These are phyloP conservation scores for Kalmanozyma brasiliensis DNA, from an alignment of 1,284 basidiomycete species.

Conservation along the genomic window DNA sequence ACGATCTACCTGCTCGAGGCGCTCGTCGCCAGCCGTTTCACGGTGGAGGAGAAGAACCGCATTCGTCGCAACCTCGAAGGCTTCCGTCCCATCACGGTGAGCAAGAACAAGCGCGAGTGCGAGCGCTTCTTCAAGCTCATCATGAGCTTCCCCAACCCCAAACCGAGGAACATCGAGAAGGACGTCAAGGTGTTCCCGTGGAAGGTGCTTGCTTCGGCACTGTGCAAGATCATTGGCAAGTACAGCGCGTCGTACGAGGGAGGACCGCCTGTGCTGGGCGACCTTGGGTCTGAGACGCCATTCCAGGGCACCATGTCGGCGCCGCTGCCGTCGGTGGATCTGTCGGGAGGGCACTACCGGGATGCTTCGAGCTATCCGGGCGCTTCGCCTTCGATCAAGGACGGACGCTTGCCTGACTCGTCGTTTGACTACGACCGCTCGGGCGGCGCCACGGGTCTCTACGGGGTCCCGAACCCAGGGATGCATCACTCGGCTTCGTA, in stretches of 20 bases:
- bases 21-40: constrained; percentile 83
- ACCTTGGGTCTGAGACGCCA: constrained; percentile 25
- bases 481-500: constrained; percentile 18
- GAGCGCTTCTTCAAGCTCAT: constrained; percentile 90
- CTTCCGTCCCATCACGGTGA: constrained; percentile 87
- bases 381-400: constrained; percentile 28
- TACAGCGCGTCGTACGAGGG: constrained; percentile 71
- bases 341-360: constrained; percentile 41
- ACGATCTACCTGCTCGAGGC: constrained; percentile 91
- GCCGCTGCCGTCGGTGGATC: constrained; percentile 32
- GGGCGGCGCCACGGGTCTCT: constrained; percentile 23
- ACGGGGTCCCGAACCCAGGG: constrained; percentile 18
- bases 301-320: constrained; percentile 26
- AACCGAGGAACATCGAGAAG: constrained; percentile 96
- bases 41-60: constrained; percentile 94
- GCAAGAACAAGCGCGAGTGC: constrained; percentile 81
- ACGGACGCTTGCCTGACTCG: constrained; percentile 20
- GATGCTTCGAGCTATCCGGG: constrained; percentile 25
- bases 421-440: constrained; percentile 44
- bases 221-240: constrained; percentile 94
- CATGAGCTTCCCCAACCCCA: constrained; percentile 93
- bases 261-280: constrained; percentile 31
- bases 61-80: constrained; percentile 93
- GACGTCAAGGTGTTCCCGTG: constrained; percentile 98
- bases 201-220: constrained; percentile 79